These are phyloP conservation scores for Phytophthora citricola DNA, from an alignment of 352 stramenopile genomes.

Conservation along the genomic window DNA sequence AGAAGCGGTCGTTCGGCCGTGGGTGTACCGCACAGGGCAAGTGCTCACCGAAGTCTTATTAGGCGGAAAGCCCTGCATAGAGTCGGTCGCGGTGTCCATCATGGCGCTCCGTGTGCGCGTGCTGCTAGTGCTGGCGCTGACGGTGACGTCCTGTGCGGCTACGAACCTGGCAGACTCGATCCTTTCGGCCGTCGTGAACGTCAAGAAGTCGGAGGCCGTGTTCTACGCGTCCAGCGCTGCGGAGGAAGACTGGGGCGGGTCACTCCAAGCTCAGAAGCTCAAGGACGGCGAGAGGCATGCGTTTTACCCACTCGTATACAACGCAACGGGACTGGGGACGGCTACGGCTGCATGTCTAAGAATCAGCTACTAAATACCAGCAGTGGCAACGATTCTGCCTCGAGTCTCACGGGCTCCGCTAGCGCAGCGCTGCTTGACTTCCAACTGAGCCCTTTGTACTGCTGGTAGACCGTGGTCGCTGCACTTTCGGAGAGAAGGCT, in stretches of 20 bases:
- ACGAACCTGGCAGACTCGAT: constrained; percentile 46
- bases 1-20: constrained; percentile 23
- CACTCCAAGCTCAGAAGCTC: constrained; percentile 58
- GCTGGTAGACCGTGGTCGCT: constrained; percentile 74
- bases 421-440: constrained; percentile 22
- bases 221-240: constrained; percentile 65
- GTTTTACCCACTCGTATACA: constrained; percentile 65
- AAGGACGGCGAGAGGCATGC: constrained; percentile 43
- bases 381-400: constrained; percentile 13
- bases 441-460: constrained; percentile 60
- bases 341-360: constrained; percentile 60
- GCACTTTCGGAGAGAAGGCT: constrained; percentile 82
- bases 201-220: constrained; percentile 57
- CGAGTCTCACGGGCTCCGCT: constrained; percentile 13
- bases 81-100: constrained; percentile 10
- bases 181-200: constrained; percentile 59
- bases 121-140: constrained; percentile 19
- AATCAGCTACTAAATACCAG: constrained; percentile 36
- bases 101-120: constrained; percentile 27
- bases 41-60: constrained; percentile 24
- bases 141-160: constrained; percentile 13
- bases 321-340: constrained; percentile 46
- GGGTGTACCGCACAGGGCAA: constrained; percentile 20
- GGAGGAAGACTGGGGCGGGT: constrained; percentile 61
- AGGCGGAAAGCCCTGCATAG: constrained; percentile 14